These are phyloP conservation scores for Agarophyton chilense DNA, from an alignment of 23 red algal genomes.

Conservation along the genomic window DNA sequence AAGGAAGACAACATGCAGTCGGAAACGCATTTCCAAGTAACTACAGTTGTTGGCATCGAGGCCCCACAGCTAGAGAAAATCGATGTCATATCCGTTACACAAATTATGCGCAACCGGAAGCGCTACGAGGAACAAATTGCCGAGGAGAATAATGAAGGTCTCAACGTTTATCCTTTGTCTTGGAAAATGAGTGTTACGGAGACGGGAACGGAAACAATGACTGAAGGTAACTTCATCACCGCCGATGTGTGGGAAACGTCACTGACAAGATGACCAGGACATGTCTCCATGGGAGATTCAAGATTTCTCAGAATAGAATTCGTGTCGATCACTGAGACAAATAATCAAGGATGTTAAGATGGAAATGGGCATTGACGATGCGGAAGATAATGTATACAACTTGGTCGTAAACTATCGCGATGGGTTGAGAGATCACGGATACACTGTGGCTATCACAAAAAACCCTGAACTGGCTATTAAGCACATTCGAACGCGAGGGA, in stretches of 20 bases:
- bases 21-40: not conserved
- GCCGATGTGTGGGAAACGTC: not conserved
- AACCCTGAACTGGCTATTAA: constrained; percentile 48
- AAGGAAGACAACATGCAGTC: not conserved
- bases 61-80: constrained; percentile 10
- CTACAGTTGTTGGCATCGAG: not conserved
- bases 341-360: constrained; percentile 12
- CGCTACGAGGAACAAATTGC: constrained; percentile 29
- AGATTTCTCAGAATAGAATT: not conserved
- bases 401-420: not conserved
- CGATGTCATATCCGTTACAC: not conserved
- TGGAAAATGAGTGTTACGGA: not conserved
- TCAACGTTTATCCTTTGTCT: constrained; percentile 11
- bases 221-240: not conserved
- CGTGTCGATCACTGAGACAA: not conserved
- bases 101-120: constrained; percentile 11
- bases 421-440: not conserved
- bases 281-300: not conserved
- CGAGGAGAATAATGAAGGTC: constrained; percentile 34
- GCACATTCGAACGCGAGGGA: constrained; percentile 28
- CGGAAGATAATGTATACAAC: not conserved
- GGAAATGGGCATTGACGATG: constrained; percentile 28
- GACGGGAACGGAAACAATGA: not conserved
- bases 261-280: not conserved
- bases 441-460: not conserved